Conservation (phyloP, 148 eudicot species). For the Bassia scoparia region DNA sequence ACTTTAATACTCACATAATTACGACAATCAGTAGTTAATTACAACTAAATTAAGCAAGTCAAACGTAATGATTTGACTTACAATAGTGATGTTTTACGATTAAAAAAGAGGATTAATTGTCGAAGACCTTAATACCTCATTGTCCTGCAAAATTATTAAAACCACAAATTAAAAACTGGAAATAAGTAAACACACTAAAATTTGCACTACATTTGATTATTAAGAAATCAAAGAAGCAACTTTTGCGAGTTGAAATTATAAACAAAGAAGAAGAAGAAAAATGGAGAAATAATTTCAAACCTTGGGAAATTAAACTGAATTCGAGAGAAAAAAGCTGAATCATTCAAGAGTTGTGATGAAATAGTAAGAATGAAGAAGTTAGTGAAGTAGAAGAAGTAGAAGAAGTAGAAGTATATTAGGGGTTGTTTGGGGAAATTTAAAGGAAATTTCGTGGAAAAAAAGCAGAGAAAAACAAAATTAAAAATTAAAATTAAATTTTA, state of each 20-base stretch:
- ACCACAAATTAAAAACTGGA: neutral
- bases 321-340: neutral
- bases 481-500: too few relatives aligned
- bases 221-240: neutral
- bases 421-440: neutral
- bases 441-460: constrained; percentile 26
- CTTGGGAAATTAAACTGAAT: neutral
- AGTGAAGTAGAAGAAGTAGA: too few relatives aligned
- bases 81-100: neutral
- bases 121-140: neutral
- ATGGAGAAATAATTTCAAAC: neutral
- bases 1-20: too few relatives aligned
- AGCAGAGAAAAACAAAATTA: too few relatives aligned
- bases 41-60: too few relatives aligned
- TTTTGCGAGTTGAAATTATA: neutral
- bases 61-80: too few relatives aligned
- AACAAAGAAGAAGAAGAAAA: neutral
- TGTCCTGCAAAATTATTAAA: constrained; percentile 13
- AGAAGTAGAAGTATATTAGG: too few relatives aligned
- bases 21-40: too few relatives aligned
- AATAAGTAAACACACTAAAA: neutral
- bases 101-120: neutral
- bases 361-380: too few relatives aligned
- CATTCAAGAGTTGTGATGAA: too few relatives aligned
- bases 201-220: neutral